phyloP scores from a whole-genome alignment of 176 grass and related monocot species.

The Oryza officinalis region DNA sequence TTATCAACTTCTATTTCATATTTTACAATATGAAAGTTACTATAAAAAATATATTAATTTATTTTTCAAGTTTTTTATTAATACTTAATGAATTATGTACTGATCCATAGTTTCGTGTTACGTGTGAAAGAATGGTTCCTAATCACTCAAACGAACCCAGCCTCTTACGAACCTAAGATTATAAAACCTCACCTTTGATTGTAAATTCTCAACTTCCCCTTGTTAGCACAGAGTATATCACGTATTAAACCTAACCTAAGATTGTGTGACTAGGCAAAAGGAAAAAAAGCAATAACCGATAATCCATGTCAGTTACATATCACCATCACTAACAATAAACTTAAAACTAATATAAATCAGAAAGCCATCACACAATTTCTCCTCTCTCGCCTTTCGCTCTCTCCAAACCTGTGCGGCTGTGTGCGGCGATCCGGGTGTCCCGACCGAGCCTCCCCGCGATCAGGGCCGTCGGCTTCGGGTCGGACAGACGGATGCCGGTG shows the following conservation, averaged over 20 bases:
- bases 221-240: neutral
- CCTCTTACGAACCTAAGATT: too few species aligned
- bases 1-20: too few species aligned
- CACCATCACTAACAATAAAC: neutral
- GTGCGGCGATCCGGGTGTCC: neutral
- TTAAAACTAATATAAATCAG: constrained; percentile 14
- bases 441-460: neutral
- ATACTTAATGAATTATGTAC: too few species aligned
- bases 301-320: constrained; percentile 31
- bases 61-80: too few species aligned
- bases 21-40: too few species aligned
- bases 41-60: too few species aligned
- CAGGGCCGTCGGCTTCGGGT: neutral
- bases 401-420: neutral
- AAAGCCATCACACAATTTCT: constrained; percentile 2
- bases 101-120: too few species aligned
- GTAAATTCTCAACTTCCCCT: neutral
- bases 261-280: neutral
- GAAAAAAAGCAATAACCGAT: constrained; percentile 13
- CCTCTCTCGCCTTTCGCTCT: neutral
- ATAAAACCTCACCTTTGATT: too few species aligned
- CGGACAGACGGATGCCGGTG: constrained; percentile 39
- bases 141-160: too few species aligned
- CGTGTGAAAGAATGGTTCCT: accelerated
- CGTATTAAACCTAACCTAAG: neutral